Evolutionary conservation across 202 grass and related monocot genomes (phyloP).

Genomic region (Digitaria exilis): DNA sequence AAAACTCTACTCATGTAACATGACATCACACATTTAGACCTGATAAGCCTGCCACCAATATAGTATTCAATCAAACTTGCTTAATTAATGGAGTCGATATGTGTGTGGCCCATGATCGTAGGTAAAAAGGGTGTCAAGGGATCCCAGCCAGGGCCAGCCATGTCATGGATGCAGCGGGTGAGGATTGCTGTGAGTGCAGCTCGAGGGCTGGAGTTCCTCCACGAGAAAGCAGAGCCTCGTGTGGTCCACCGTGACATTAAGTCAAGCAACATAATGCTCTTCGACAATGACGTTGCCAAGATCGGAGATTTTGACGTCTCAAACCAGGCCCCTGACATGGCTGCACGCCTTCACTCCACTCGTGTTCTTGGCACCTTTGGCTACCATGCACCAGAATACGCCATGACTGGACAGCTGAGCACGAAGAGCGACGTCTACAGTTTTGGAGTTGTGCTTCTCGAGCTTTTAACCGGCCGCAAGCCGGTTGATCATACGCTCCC

Average conservation of each 20-base stretch:
- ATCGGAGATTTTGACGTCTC: constrained; percentile 42
- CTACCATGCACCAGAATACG: constrained; percentile 57
- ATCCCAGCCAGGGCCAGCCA: constrained; percentile 35
- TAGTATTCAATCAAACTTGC: too few relatives aligned
- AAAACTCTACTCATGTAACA: background rate
- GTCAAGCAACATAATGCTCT: constrained; percentile 75
- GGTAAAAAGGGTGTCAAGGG: constrained; percentile 49
- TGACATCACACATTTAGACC: background rate
- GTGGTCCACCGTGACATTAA: constrained; percentile 69
- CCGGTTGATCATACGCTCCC: constrained; percentile 69
- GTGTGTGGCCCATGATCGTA: constrained; percentile 12
- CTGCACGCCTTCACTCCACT: constrained; percentile 54
- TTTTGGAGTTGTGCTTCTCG: constrained; percentile 64
- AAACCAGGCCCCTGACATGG: constrained; percentile 45
- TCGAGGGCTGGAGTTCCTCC: constrained; percentile 55
- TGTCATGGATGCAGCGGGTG: constrained; percentile 52
- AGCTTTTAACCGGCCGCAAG: constrained; percentile 66
- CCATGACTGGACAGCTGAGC: constrained; percentile 69
- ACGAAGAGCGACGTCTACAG: constrained; percentile 63
- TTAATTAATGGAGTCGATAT: too few relatives aligned
- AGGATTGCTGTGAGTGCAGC: constrained; percentile 47
- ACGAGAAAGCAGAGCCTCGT: constrained; percentile 43
- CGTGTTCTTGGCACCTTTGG: constrained; percentile 65
- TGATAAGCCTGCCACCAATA: too few relatives aligned
- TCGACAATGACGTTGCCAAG: constrained; percentile 44